Evolutionary conservation across 106 monocot genomes (phyloP).

Genomic region (Dendrobium chrysotoxum): DNA sequence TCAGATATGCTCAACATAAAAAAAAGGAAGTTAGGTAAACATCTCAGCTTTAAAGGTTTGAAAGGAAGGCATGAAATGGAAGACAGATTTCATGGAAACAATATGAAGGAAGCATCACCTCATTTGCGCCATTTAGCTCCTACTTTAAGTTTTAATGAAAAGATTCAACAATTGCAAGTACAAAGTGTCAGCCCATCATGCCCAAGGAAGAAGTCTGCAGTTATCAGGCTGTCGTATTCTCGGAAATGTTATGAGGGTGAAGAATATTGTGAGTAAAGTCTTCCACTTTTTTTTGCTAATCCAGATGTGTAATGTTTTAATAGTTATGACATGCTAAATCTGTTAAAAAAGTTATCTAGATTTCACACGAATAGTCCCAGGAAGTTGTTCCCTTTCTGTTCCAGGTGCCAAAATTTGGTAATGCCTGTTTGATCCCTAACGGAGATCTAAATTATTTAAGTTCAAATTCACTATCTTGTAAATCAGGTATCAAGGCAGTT

Average conservation of each 20-base stretch:
- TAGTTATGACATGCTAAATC: not conserved
- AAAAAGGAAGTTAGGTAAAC: constrained; percentile 16
- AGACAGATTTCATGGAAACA: constrained; percentile 8
- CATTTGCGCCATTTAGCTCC: constrained; percentile 19
- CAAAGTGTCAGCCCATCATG: constrained; percentile 16
- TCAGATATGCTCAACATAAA: constrained; percentile 4
- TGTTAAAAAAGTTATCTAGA: not conserved
- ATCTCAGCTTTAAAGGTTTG: constrained; percentile 22
- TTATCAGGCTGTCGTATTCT: constrained; percentile 75
- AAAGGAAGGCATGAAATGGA: constrained; percentile 24
- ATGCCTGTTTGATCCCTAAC: not conserved
- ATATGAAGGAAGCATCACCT: not conserved
- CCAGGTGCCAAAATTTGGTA: not conserved
- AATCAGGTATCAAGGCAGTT: not conserved
- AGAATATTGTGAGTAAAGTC: constrained; percentile 12
- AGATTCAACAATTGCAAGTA: constrained; percentile 28
- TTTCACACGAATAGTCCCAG: not conserved
- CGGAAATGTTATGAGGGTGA: constrained; percentile 35
- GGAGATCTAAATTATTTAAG: not conserved
- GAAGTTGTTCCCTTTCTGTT: not conserved
- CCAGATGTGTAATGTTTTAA: not conserved
- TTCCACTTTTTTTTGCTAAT: not conserved
- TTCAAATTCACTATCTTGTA: not conserved
- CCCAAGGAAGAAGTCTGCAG: constrained; percentile 55
- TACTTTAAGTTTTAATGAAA: constrained; percentile 77